phyloP scores from a whole-genome alignment of 177 flowering plant species.

The Vitis hybrid region DNA sequence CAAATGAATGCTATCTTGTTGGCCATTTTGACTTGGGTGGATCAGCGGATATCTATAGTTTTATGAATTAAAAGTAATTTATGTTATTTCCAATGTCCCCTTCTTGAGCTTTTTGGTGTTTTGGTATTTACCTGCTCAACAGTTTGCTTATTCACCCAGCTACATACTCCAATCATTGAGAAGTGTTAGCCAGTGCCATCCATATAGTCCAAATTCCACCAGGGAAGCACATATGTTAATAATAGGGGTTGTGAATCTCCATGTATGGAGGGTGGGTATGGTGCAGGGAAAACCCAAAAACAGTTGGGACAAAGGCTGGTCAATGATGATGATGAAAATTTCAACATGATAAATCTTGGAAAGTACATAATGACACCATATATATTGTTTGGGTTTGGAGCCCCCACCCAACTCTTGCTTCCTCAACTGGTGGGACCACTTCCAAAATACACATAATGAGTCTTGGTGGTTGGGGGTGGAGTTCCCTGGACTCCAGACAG shows the following conservation, averaged over 20 bases:
- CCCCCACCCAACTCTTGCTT: neutral
- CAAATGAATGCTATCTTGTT: neutral
- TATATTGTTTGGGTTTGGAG: neutral
- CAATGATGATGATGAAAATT: slow-evolving; percentile 12
- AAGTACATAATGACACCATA: slow-evolving; percentile 10
- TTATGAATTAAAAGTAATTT: slow-evolving; percentile 1
- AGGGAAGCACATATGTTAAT: slow-evolving; percentile 3
- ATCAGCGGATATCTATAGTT: slow-evolving; percentile 7
- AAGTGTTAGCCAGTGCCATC: no score
- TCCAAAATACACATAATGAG: slow-evolving; percentile 2
- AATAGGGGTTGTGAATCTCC: neutral
- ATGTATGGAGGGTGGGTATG: neutral
- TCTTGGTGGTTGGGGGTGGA: slow-evolving; percentile 3
- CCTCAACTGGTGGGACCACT: slow-evolving; percentile 12
- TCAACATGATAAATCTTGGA: slow-evolving; percentile 2
- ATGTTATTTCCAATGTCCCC: neutral
- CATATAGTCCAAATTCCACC: no score
- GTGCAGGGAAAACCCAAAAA: no score
- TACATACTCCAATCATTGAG: no score
- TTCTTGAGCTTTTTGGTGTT: neutral
- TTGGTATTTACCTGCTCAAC: neutral
- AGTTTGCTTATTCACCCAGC: no score
- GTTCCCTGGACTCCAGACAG: slow-evolving; percentile 20
- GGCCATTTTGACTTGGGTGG: slow-evolving; percentile 2
- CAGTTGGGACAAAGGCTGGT: slow-evolving; percentile 7